Percentiles rank a stretch among this genome's conserved stretches.
Evolutionary conservation across 371 early-diverging fungal species (phyloP).

Genomic region (Syncephalastrum sp.): DNA sequence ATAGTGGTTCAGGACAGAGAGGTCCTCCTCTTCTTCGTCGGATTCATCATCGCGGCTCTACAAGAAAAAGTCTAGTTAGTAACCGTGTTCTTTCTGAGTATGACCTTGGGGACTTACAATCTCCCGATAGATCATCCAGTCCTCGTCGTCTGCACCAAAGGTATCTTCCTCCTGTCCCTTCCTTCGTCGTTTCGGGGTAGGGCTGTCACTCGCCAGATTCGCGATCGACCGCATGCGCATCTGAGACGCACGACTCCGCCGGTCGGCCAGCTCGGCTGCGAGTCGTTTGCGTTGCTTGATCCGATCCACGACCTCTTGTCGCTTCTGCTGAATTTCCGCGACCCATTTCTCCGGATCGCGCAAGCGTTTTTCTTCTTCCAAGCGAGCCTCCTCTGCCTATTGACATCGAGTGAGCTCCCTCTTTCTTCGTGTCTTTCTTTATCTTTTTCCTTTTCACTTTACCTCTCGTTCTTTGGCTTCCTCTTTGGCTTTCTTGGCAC

Average conservation of each 20-base stretch:
- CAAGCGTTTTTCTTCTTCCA: conserved; percentile 72
- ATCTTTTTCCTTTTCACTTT: conserved; percentile 1
- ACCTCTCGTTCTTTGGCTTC: conserved; percentile 65
- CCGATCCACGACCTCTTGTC: conserved; percentile 60
- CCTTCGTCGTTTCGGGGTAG: conserved; percentile 52
- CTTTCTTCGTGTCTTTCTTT: neutral
- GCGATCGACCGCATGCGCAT: conserved; percentile 85
- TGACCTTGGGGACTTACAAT: conserved; percentile 57
- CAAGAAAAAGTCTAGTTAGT: neutral
- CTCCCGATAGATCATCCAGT: conserved; percentile 90
- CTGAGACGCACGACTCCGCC: conserved; percentile 84
- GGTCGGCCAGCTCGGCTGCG: conserved; percentile 78
- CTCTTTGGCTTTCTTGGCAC: conserved; percentile 77
- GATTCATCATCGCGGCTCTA: conserved; percentile 82
- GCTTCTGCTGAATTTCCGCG: conserved; percentile 59
- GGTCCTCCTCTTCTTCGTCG: conserved; percentile 84
- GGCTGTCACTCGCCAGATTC: conserved; percentile 68
- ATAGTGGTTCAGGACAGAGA: conserved; percentile 58
- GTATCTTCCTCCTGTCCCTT: conserved; percentile 78
- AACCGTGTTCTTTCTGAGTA: neutral
- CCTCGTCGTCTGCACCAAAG: conserved; percentile 91
- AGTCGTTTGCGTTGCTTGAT: conserved; percentile 64
- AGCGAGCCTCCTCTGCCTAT: conserved; percentile 62
- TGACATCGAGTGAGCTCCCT: neutral
- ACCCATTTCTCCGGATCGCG: conserved; percentile 77